phyloP scores from a whole-genome alignment of 768 basidiomycete genomes.

The Boletus rubescentipes region DNA sequence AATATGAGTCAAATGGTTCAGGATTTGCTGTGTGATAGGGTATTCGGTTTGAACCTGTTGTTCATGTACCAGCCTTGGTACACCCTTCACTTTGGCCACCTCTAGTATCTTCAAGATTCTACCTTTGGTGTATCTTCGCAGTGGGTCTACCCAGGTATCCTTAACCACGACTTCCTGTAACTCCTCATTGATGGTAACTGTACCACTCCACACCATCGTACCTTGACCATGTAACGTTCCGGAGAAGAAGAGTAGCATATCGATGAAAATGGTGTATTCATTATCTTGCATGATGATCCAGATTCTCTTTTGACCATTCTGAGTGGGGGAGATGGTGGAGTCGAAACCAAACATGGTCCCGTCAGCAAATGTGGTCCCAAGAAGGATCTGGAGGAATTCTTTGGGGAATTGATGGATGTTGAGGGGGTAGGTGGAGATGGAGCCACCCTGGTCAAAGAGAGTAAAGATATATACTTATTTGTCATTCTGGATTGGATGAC shows the following conservation, averaged over 20 bases:
- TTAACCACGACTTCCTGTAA: slow-evolving; percentile 2
- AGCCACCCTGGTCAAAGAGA: slow-evolving; percentile 5
- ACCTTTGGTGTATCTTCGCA: not conserved
- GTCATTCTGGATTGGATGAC: too few species aligned
- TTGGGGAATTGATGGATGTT: not conserved
- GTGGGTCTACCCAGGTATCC: slow-evolving; percentile 5
- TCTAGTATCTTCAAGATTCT: not conserved
- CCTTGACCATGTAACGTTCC: not conserved
- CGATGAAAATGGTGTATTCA: not conserved
- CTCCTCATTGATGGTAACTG: not conserved
- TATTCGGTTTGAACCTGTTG: slow-evolving; percentile 1
- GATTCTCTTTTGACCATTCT: too few species aligned
- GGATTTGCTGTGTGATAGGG: not conserved
- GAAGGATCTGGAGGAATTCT: too few species aligned
- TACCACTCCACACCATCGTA: not conserved
- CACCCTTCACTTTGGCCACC: not conserved
- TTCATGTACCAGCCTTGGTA: not conserved
- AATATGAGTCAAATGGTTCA: slow-evolving; percentile 1
- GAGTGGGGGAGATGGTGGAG: too few species aligned
- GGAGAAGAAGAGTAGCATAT: not conserved
- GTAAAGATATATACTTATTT: too few species aligned
- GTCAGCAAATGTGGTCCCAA: too few species aligned
- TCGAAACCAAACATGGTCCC: too few species aligned
- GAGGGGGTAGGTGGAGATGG: not conserved
- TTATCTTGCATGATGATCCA: not conserved